These are phyloP conservation scores for Cercospora nicotianae DNA, from an alignment of 2,329 filamentous ascomycete genomes.

Conservation along the genomic window DNA sequence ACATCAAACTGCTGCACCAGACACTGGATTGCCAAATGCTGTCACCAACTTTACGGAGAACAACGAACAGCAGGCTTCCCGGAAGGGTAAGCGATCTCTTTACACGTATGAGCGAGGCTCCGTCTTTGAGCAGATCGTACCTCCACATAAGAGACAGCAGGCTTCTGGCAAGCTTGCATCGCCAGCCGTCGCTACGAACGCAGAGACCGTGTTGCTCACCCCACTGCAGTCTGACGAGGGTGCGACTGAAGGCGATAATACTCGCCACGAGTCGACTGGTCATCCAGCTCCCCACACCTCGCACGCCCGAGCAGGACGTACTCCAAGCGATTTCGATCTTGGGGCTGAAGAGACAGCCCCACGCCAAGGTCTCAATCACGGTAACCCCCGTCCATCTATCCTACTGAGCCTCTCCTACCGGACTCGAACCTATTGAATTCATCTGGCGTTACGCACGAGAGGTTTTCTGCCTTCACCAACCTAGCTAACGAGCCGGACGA, in stretches of 20 bases:
- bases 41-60: no score
- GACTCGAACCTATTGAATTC: neutral
- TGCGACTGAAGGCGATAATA: no score
- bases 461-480: neutral
- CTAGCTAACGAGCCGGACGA: neutral
- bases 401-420: no score
- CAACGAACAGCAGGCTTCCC: neutral
- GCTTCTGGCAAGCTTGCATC: neutral
- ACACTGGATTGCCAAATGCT: no score
- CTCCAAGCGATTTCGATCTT: neutral
- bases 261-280: neutral
- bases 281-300: neutral
- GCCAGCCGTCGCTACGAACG: no score
- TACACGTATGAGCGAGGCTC: neutral
- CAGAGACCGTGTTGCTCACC: no score
- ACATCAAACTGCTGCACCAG: no score
- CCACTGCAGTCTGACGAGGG: no score
- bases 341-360: neutral
- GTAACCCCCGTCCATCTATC: neutral
- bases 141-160: neutral
- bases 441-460: neutral
- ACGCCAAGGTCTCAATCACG: neutral
- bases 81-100: neutral
- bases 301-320: neutral
- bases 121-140: neutral